Evolutionary conservation across 163 green algal species (phyloP).

Genomic region (Trebouxiophyceae sp.): DNA sequence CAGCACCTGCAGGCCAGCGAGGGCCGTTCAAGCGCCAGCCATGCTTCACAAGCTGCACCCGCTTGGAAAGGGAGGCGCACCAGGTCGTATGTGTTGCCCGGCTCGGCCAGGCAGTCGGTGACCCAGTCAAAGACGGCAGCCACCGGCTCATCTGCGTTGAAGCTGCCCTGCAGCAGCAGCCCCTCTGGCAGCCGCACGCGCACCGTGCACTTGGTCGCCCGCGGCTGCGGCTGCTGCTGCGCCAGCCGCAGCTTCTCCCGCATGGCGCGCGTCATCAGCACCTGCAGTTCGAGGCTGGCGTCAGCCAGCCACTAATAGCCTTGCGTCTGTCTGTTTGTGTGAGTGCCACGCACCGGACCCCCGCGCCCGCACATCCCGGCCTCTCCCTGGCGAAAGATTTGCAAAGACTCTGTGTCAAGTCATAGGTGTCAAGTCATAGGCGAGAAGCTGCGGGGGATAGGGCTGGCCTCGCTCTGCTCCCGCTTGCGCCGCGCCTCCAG

Average conservation of each 20-base stretch:
- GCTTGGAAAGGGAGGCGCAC: neutral
- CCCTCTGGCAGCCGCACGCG: constrained; percentile 61
- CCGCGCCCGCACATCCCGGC: no score
- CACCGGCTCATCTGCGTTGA: constrained; percentile 41
- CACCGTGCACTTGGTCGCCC: constrained; percentile 21
- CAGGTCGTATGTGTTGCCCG: constrained; percentile 6
- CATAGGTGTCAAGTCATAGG: no score
- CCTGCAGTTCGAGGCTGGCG: no score
- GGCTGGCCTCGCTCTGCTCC: constrained; percentile 29
- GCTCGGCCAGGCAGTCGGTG: constrained; percentile 36
- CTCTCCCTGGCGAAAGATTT: no score
- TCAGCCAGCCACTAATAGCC: no score
- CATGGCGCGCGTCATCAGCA: constrained; percentile 45
- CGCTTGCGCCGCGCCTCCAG: constrained; percentile 18
- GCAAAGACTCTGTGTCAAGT: no score
- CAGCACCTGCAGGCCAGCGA: neutral
- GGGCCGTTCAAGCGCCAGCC: neutral
- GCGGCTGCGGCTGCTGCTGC: neutral
- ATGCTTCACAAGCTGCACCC: neutral
- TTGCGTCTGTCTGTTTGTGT: no score
- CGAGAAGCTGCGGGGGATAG: no score
- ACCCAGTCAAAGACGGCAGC: constrained; percentile 53
- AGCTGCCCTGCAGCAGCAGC: constrained; percentile 52
- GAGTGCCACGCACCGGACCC: no score
- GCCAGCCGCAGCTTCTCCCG: constrained; percentile 32